Evolutionary conservation across 257 asterid genomes (phyloP).

Genomic region (Lycium ferocissimum): DNA sequence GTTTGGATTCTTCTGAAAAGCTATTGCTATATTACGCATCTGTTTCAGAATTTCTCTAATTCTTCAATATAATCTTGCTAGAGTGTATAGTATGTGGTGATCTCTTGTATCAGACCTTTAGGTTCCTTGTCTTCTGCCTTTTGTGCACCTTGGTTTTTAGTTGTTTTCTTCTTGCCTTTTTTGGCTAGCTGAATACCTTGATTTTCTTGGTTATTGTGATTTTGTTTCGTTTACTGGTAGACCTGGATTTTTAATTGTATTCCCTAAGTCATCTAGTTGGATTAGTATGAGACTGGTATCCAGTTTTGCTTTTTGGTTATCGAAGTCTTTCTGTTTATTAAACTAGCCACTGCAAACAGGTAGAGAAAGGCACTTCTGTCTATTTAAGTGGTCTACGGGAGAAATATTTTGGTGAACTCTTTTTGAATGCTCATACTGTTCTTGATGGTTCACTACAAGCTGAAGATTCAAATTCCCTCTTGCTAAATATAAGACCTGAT

Average conservation of each 20-base stretch:
- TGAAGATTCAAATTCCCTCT: conserved; percentile 48
- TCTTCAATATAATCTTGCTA: not conserved
- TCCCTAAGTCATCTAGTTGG: not conserved
- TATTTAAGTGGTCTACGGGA: conserved; percentile 94
- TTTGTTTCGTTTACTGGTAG: conserved; percentile 1
- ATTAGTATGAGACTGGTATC: not conserved
- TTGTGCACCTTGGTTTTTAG: not conserved
- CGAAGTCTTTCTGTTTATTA: conserved; percentile 38
- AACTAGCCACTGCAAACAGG: conserved; percentile 60
- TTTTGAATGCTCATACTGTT: conserved; percentile 76
- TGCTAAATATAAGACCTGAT: conserved; percentile 43
- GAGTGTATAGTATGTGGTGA: not conserved
- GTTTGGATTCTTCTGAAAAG: not conserved
- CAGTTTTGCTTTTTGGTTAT: conserved; percentile 27
- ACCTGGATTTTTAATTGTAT: not conserved
- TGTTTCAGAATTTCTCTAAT: conserved; percentile 2
- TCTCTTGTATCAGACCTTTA: not conserved
- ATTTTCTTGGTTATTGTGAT: not conserved
- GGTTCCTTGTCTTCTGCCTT: conserved; percentile 5
- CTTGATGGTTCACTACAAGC: conserved; percentile 59
- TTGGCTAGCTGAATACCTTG: not conserved
- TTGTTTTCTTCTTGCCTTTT: conserved; percentile 17
- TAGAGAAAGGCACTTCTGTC: conserved; percentile 81
- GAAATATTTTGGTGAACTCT: conserved; percentile 92
- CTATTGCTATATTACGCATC: conserved; percentile 14